phyloP scores from a whole-genome alignment of 805 yeast species.

The Wickerhamiella sergipiensis region DNA sequence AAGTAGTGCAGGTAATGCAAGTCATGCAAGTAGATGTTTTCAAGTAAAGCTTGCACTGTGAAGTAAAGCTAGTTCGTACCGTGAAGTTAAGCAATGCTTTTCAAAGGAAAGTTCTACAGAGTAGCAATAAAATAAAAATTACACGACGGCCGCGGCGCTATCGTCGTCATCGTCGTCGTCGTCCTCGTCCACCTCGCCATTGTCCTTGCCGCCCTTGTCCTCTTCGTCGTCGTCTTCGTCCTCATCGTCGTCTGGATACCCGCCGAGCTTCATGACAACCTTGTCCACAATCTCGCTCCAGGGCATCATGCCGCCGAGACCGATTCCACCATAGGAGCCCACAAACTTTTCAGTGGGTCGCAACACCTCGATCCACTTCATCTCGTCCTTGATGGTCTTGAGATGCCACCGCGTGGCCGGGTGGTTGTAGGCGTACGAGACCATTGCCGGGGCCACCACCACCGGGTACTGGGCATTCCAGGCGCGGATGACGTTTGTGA shows the following conservation, averaged over 20 bases:
- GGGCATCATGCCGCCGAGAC: conserved; percentile 99
- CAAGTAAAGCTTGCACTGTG: no score
- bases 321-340: conserved; percentile 89
- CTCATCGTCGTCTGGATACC: conserved; percentile 43
- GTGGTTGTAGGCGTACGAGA: conserved; percentile 79
- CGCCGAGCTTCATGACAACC: conserved; percentile 56
- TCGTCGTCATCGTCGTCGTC: conserved; percentile 26
- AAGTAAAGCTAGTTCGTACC: no score
- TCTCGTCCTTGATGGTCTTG: conserved; percentile 63
- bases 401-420: conserved; percentile 78
- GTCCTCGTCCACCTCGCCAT: conserved; percentile 27
- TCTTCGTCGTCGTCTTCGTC: conserved; percentile 33
- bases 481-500: conserved; percentile 83
- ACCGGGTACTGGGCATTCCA: conserved; percentile 92
- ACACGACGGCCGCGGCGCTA: conserved; percentile 21
- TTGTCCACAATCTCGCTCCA: conserved; percentile 88
- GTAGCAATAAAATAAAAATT: background rate
- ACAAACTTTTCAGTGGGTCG: conserved; percentile 90
- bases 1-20: no score
- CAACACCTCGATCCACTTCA: conserved; percentile 91
- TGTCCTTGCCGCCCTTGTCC: conserved; percentile 20
- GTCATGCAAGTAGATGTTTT: no score
- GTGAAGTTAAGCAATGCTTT: no score
- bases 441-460: conserved; percentile 90
- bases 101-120: background rate